Percentiles rank a stretch among this genome's conserved stretches.
Conservation (phyloP, 768 basidiomycete species). For the Leccinellum albellum region DNA sequence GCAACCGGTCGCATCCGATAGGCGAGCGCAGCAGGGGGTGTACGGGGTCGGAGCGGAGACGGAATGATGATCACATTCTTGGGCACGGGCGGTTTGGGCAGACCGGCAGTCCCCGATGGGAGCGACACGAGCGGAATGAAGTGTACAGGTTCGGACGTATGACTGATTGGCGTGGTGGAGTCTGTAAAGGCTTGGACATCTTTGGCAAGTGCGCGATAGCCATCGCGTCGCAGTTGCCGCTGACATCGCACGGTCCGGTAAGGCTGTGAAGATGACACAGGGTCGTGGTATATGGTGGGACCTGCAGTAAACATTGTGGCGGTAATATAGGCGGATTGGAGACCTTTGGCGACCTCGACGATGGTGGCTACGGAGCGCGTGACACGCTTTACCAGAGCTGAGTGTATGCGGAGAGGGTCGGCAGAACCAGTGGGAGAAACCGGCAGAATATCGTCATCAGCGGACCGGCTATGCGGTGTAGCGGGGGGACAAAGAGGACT, state of each 20-base stretch:
- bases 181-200: slow-evolving; percentile 45
- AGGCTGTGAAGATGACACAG: slow-evolving; percentile 18
- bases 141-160: slow-evolving; percentile 27
- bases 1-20: slow-evolving; percentile 54
- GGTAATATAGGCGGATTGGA: slow-evolving; percentile 57
- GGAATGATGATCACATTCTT: slow-evolving; percentile 40
- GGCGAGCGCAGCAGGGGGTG: slow-evolving; percentile 28
- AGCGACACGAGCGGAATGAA: slow-evolving; percentile 41
- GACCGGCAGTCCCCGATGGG: slow-evolving; percentile 26
- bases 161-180: slow-evolving; percentile 6
- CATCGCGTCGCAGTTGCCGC: slow-evolving; percentile 29
- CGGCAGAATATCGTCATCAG: slow-evolving; percentile 20
- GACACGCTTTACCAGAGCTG: slow-evolving; percentile 25
- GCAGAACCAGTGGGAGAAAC: slow-evolving; percentile 1
- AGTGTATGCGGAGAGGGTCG: slow-evolving; percentile 7
- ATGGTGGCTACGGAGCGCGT: slow-evolving; percentile 39
- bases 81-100: slow-evolving; percentile 25
- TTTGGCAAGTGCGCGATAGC: slow-evolving; percentile 40
- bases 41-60: slow-evolving; percentile 40
- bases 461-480: not conserved
- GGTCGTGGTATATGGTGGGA: slow-evolving; percentile 18
- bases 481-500: slow-evolving; percentile 31
- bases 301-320: slow-evolving; percentile 48
- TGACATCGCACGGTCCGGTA: slow-evolving; percentile 8
- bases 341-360: slow-evolving; percentile 49